These are phyloP conservation scores for Darksidea phi DNA, from an alignment of 495 filamentous ascomycete genomes.

Conservation along the genomic window DNA sequence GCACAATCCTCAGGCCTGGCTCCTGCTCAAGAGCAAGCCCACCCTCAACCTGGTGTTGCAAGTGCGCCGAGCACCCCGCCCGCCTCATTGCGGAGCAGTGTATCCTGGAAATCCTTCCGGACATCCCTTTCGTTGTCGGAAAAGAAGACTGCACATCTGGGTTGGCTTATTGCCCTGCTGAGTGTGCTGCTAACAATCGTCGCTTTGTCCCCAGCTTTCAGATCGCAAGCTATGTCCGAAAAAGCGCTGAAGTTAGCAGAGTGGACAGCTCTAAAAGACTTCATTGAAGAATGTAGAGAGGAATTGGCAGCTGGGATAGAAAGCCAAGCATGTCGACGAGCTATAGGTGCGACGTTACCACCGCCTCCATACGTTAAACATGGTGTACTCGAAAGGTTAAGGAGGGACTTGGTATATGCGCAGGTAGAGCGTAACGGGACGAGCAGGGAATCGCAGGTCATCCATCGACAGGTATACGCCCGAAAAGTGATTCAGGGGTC, in stretches of 20 bases:
- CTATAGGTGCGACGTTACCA: conserved; percentile 11
- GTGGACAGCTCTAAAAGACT: conserved; percentile 29
- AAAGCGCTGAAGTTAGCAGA: conserved; percentile 20
- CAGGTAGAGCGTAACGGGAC: conserved; percentile 1
- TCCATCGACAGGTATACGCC: neutral
- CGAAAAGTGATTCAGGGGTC: neutral
- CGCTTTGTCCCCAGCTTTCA: conserved; percentile 21
- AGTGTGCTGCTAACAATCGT: conserved; percentile 19
- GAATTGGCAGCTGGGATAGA: conserved; percentile 24
- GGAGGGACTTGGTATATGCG: neutral
- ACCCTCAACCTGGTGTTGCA: neutral
- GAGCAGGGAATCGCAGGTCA: neutral
- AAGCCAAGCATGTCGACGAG: conserved; percentile 18
- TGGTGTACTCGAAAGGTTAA: conserved; percentile 4
- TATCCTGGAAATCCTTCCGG: conserved; percentile 17
- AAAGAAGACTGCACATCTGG: conserved; percentile 14
- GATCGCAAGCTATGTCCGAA: conserved; percentile 9
- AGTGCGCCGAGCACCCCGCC: neutral
- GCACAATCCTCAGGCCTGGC: neutral
- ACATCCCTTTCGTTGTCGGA: conserved; percentile 14
- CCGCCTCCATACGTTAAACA: conserved; percentile 19
- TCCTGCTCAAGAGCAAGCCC: neutral
- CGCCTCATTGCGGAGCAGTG: neutral
- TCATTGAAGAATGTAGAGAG: conserved; percentile 24
- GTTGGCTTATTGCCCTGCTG: conserved; percentile 23